A percentile compares a stretch with the other conserved stretches of the same genome.
phyloP scores from a whole-genome alignment of 306 rosid species.

The Pyrus bretschneideri region DNA sequence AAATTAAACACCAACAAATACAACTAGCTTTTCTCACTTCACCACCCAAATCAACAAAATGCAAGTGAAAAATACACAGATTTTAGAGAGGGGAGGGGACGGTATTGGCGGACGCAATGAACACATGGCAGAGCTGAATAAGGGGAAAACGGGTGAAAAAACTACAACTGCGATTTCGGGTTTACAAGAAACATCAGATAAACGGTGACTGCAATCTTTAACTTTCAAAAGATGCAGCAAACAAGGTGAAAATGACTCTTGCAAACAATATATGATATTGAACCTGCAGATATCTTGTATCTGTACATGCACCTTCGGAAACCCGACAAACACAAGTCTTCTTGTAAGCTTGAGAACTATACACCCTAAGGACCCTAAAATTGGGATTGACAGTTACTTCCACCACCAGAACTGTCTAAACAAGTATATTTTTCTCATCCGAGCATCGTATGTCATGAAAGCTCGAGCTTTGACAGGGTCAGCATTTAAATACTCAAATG shows the following conservation, averaged over 20 bases:
- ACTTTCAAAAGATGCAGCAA: not conserved
- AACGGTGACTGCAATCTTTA: not conserved
- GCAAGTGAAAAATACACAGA: not conserved
- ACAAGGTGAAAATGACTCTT: not conserved
- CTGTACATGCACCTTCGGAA: slow-evolving; percentile 33
- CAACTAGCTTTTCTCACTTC: not conserved
- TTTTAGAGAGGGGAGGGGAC: not conserved
- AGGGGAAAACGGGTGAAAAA: not conserved
- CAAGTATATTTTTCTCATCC: slow-evolving; percentile 61
- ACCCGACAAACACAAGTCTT: not conserved
- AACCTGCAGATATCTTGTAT: not conserved
- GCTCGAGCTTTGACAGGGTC: slow-evolving; percentile 77
- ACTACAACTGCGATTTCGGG: not conserved
- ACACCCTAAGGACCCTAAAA: slow-evolving; percentile 20
- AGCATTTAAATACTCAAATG: slow-evolving; percentile 68
- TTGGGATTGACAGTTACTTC: slow-evolving; percentile 30
- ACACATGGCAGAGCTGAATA: not conserved
- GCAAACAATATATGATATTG: not conserved
- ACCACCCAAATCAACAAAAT: not conserved
- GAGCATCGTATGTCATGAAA: slow-evolving; percentile 56
- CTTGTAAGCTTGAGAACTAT: slow-evolving; percentile 20
- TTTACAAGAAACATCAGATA: not conserved
- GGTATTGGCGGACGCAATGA: not conserved
- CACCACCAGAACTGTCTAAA: slow-evolving; percentile 77
- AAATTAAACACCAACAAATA: not conserved